These are phyloP conservation scores for Pyrenophora tritici-repentis DNA, from an alignment of 2,329 filamentous ascomycete species.

Conservation along the genomic window DNA sequence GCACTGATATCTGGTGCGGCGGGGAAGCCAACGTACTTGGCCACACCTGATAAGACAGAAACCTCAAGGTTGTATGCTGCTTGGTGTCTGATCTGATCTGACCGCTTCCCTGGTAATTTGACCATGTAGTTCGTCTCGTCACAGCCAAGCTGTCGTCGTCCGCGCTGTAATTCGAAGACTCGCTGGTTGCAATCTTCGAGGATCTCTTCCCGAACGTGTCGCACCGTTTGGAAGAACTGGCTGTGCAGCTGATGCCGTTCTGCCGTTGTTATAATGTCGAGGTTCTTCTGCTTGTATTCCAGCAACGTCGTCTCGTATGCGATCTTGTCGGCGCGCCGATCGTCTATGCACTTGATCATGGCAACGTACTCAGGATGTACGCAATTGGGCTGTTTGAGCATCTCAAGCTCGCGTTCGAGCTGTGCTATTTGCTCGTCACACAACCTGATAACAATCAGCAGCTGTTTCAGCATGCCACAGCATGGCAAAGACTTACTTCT, in stretches of 20 bases:
- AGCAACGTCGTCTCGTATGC: constrained; percentile 75
- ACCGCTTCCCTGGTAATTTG: constrained; percentile 75
- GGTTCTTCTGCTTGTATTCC: constrained; percentile 72
- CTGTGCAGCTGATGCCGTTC: constrained; percentile 84
- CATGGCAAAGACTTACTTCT: constrained; percentile 61
- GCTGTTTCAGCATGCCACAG: constrained; percentile 1
- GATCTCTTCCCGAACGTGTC: constrained; percentile 79
- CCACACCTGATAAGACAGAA: constrained; percentile 84
- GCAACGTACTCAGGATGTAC: constrained; percentile 90
- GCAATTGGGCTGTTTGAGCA: constrained; percentile 62
- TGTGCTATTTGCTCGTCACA: constrained; percentile 87
- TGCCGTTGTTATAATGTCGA: constrained; percentile 73
- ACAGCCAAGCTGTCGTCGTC: constrained; percentile 77
- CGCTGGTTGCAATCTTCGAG: constrained; percentile 83
- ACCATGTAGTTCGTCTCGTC: constrained; percentile 81
- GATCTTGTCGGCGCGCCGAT: constrained; percentile 79
- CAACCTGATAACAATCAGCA: constrained; percentile 61
- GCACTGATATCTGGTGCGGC: constrained; percentile 84
- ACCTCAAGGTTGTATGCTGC: constrained; percentile 95
- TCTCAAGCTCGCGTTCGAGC: constrained; percentile 70
- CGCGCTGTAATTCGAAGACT: constrained; percentile 91
- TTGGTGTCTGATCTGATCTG: constrained; percentile 81
- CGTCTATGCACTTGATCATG: constrained; percentile 86
- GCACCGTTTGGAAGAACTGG: constrained; percentile 85
- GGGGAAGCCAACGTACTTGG: constrained; percentile 95